phyloP scores from a whole-genome alignment of 2,329 filamentous ascomycete genomes.

The Thelonectria rubi region DNA sequence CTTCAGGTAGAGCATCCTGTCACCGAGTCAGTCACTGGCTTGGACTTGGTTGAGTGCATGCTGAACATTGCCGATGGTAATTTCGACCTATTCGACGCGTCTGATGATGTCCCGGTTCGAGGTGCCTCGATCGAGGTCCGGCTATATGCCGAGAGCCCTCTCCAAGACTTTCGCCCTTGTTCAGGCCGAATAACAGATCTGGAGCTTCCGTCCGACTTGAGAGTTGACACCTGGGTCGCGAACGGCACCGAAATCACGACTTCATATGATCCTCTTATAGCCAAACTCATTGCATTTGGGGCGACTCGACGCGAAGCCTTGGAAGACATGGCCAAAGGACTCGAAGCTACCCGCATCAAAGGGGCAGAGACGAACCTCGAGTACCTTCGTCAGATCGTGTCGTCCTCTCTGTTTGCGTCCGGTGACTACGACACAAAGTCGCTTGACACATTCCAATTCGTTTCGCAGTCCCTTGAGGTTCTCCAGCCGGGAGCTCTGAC shows the following conservation, averaged over 20 bases:
- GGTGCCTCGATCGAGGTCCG: conserved; percentile 52
- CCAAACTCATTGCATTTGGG: conserved; percentile 76
- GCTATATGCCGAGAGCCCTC: conserved; percentile 61
- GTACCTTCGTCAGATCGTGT: conserved; percentile 45
- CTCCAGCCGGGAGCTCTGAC: conserved; percentile 48
- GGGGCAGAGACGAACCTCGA: conserved; percentile 49
- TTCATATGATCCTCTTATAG: conserved; percentile 80
- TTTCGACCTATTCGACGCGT: conserved; percentile 30
- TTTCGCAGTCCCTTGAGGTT: conserved; percentile 47
- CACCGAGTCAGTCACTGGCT: conserved; percentile 78
- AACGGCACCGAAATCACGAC: conserved; percentile 76
- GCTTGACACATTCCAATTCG: conserved; percentile 44
- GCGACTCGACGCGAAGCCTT: conserved; percentile 68
- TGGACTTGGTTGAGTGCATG: conserved; percentile 73
- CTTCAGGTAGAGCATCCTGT: conserved; percentile 60
- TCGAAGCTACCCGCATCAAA: conserved; percentile 57
- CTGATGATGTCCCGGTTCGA: neutral
- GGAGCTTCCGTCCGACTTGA: conserved; percentile 60
- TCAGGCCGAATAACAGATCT: conserved; percentile 67
- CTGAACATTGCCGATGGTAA: conserved; percentile 43
- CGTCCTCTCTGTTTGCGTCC: conserved; percentile 40
- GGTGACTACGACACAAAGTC: conserved; percentile 48
- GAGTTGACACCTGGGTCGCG: conserved; percentile 74
- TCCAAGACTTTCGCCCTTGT: conserved; percentile 65
- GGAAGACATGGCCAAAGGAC: conserved; percentile 67